Percentiles rank a stretch among this genome's conserved stretches.
Evolutionary conservation across 495 filamentous ascomycete species (phyloP).

Genomic region (Penicillium bialowiezense): DNA sequence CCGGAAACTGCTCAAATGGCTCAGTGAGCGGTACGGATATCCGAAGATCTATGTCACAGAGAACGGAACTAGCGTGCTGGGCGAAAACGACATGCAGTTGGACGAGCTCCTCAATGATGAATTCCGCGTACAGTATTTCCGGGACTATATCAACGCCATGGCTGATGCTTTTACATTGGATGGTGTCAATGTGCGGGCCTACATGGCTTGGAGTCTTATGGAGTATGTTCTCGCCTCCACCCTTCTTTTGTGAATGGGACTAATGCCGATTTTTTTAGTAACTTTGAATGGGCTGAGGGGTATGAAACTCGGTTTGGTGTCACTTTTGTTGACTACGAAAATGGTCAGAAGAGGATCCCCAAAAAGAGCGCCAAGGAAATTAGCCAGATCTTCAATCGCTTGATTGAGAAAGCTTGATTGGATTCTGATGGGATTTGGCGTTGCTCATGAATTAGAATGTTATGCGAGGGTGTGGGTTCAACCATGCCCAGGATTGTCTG

Average conservation of each 20-base stretch:
- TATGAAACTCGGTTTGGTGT: conserved; percentile 82
- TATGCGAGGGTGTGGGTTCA: too few species aligned
- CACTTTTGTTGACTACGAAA: conserved; percentile 72
- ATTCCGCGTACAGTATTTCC: conserved; percentile 72
- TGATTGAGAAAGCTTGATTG: conserved; percentile 31
- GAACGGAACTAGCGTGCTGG: conserved; percentile 75
- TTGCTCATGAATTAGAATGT: background rate
- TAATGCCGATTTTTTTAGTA: conserved; percentile 32
- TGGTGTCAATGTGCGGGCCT: conserved; percentile 67
- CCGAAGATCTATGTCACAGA: conserved; percentile 81
- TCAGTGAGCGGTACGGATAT: conserved; percentile 69
- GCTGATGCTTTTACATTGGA: conserved; percentile 64
- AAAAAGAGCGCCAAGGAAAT: conserved; percentile 75
- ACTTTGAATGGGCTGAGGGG: conserved; percentile 69
- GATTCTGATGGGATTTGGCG: background rate
- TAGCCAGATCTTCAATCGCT: conserved; percentile 56
- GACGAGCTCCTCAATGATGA: conserved; percentile 71
- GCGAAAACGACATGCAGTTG: conserved; percentile 69
- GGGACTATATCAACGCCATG: conserved; percentile 69
- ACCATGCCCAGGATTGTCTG: too few species aligned
- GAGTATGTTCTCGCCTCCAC: conserved; percentile 45
- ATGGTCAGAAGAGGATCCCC: conserved; percentile 69
- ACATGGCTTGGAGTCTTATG: conserved; percentile 80
- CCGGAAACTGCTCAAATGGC: conserved; percentile 73
- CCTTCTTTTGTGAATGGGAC: background rate